These are phyloP conservation scores for Rubia yunnanensis DNA, from an alignment of 257 asterid genomes.

Conservation along the genomic window DNA sequence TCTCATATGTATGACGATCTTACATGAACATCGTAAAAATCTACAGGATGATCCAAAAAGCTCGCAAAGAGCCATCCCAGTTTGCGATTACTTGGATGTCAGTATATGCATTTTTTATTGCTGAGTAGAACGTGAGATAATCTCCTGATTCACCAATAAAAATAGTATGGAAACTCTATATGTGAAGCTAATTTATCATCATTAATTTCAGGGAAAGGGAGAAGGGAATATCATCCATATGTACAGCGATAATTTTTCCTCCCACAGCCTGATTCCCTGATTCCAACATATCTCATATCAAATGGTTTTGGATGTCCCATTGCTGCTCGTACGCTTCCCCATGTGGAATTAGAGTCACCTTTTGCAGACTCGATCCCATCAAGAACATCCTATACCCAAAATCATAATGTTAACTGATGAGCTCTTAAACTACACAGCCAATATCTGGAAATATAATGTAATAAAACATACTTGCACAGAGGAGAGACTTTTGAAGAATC, in stretches of 20 bases:
- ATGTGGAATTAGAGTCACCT: conserved; percentile 58
- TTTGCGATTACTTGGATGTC: conserved; percentile 76
- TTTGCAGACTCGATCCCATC: conserved; percentile 91
- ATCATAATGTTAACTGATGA: background rate
- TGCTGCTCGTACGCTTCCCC: conserved; percentile 81
- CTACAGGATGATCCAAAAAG: conserved; percentile 89
- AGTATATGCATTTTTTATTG: conserved; percentile 61
- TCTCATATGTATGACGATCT: conserved; percentile 14
- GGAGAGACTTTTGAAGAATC: conserved; percentile 56
- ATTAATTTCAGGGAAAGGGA: no score
- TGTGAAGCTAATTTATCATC: background rate
- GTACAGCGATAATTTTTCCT: conserved; percentile 57
- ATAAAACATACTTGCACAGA: conserved; percentile 46
- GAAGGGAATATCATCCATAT: background rate
- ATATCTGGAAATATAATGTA: background rate
- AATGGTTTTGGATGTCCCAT: conserved; percentile 86
- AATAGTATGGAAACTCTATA: background rate
- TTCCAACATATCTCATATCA: conserved; percentile 74
- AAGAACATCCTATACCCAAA: conserved; percentile 50
- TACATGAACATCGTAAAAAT: conserved; percentile 78
- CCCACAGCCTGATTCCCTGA: conserved; percentile 84
- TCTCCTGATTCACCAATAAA: conserved; percentile 50
- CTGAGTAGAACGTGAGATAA: conserved; percentile 67
- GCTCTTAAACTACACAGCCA: background rate
- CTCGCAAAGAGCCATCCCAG: conserved; percentile 66